These are phyloP conservation scores for Wickerhamiella australiensis DNA, from an alignment of 805 yeast species.

Conservation along the genomic window DNA sequence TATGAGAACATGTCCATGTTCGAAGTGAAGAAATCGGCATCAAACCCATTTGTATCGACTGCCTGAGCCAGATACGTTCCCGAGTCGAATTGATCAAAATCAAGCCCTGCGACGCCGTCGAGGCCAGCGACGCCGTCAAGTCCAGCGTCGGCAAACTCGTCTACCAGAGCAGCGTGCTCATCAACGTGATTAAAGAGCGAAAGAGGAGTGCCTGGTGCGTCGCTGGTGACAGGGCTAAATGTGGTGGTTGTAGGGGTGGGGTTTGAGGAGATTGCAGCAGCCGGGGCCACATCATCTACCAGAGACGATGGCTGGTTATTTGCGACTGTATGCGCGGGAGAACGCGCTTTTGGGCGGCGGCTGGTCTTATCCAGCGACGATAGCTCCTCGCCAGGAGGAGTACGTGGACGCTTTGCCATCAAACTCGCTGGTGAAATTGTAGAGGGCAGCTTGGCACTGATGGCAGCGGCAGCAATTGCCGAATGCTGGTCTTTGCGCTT, in stretches of 20 bases:
- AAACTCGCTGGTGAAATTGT: conserved; percentile 15
- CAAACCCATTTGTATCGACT: conserved; percentile 17
- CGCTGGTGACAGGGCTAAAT: neutral
- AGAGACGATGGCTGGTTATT: neutral
- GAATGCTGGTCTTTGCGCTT: conserved; percentile 11
- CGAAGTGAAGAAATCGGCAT: conserved; percentile 20
- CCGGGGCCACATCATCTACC: neutral
- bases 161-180: neutral
- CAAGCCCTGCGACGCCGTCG: conserved; percentile 11
- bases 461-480: conserved; percentile 7
- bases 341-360: neutral
- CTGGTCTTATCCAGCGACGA: neutral
- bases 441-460: conserved; percentile 8
- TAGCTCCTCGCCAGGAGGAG: conserved; percentile 3
- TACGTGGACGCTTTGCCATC: conserved; percentile 12
- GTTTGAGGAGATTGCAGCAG: neutral
- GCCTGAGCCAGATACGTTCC: conserved; percentile 19
- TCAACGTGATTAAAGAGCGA: conserved; percentile 6
- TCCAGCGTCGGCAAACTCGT: neutral
- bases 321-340: neutral
- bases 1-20: conserved; percentile 15
- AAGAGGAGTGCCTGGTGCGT: conserved; percentile 2
- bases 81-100: conserved; percentile 11
- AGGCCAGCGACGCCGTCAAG: conserved; percentile 5
- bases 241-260: neutral